A percentile compares a stretch with the other conserved stretches of the same genome.
These are phyloP conservation scores for Daldinia concentrica DNA, from an alignment of 495 filamentous ascomycete species.

Conservation along the genomic window DNA sequence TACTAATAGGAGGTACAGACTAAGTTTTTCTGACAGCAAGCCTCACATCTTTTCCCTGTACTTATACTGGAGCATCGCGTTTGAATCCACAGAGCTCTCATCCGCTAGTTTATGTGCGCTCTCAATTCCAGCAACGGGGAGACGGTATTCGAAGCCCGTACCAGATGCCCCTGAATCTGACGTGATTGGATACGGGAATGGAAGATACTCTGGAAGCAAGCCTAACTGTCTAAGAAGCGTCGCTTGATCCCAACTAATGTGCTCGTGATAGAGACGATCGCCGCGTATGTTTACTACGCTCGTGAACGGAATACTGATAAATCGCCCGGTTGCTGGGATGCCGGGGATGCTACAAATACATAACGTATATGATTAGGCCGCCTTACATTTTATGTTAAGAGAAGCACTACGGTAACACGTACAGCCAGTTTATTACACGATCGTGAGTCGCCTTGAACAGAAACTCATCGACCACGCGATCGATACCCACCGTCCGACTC, in stretches of 20 bases:
- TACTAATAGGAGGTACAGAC: not conserved
- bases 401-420: conserved; percentile 12
- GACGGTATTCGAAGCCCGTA: conserved; percentile 64
- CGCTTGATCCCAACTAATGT: conserved; percentile 90
- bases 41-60: not conserved
- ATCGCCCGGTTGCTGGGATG: conserved; percentile 72
- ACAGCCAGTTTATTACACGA: conserved; percentile 78
- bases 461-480: conserved; percentile 67
- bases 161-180: conserved; percentile 47
- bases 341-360: conserved; percentile 58
- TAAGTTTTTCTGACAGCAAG: not conserved
- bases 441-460: conserved; percentile 74
- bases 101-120: conserved; percentile 72
- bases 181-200: conserved; percentile 63
- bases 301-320: conserved; percentile 76
- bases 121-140: conserved; percentile 77
- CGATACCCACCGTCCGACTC: conserved; percentile 71
- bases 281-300: conserved; percentile 79
- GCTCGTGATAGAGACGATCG: conserved; percentile 80
- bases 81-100: conserved; percentile 67
- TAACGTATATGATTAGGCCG: not conserved
- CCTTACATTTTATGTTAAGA: not conserved
- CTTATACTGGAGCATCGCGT: conserved; percentile 66
- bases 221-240: conserved; percentile 81
- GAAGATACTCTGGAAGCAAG: conserved; percentile 68